Evolutionary conservation across 768 basidiomycete species (phyloP).

Genomic region (Rhodocollybia butyracea): DNA sequence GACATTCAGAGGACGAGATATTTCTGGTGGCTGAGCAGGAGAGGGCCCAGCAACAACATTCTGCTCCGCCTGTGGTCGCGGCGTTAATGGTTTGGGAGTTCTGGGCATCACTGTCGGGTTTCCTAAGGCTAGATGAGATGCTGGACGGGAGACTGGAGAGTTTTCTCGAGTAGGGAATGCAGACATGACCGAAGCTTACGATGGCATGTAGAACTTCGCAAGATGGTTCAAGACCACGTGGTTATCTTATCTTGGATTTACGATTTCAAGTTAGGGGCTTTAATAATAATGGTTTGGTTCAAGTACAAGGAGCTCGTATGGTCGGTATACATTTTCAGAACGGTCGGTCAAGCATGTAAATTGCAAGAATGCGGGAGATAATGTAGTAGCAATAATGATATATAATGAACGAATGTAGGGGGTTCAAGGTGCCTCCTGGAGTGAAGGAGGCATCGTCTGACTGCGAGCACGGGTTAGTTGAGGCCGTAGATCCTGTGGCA

Average conservation of each 20-base stretch:
- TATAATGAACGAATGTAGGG: not conserved
- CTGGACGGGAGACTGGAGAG: conserved; percentile 7
- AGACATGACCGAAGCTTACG: not conserved
- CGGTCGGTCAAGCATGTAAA: too few relatives aligned
- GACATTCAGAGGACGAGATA: conserved; percentile 75
- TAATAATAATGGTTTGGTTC: too few relatives aligned
- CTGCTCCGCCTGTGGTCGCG: conserved; percentile 31
- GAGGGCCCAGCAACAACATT: conserved; percentile 17
- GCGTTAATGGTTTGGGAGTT: conserved; percentile 34
- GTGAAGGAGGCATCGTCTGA: conserved; percentile 13
- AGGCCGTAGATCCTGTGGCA: conserved; percentile 25
- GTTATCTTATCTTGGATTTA: conserved; percentile 7
- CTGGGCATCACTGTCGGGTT: conserved; percentile 11
- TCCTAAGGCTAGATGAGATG: conserved; percentile 5
- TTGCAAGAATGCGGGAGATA: too few relatives aligned
- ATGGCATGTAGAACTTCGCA: not conserved
- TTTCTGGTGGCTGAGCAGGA: conserved; percentile 32
- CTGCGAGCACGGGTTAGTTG: conserved; percentile 21
- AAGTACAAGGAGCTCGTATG: too few relatives aligned
- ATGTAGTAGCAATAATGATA: too few relatives aligned
- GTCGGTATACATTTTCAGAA: too few relatives aligned
- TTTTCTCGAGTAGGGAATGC: conserved; percentile 5
- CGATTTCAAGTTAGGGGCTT: too few relatives aligned
- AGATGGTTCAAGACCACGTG: not conserved
- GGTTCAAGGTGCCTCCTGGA: not conserved